Conservation (phyloP, 345 rosid species). For the Melaleuca quinquenervia region DNA sequence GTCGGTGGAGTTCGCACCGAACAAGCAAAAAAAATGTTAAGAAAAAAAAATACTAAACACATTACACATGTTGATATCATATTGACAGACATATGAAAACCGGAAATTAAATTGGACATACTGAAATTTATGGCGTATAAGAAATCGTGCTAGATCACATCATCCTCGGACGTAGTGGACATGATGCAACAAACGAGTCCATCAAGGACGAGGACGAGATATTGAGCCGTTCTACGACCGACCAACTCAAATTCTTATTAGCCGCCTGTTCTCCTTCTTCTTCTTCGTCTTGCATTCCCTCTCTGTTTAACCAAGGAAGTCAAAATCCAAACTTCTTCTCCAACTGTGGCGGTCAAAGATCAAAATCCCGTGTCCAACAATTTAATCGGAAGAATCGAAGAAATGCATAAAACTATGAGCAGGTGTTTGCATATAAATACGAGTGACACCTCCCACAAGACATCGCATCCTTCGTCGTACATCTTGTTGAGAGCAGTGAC, state of each 20-base stretch:
- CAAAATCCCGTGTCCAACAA: not conserved
- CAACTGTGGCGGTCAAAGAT: too few species aligned
- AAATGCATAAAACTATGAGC: not conserved
- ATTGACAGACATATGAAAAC: not conserved
- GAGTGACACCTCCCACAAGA: not conserved
- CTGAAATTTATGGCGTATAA: not conserved
- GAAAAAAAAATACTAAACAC: not conserved
- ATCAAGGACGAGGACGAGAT: not conserved
- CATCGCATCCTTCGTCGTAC: not conserved
- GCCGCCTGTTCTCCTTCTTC: not conserved
- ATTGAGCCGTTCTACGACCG: not conserved
- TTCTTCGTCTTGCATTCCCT: too few species aligned
- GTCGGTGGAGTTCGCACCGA: not conserved
- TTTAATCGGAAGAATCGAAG: not conserved
- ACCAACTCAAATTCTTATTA: not conserved
- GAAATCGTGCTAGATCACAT: not conserved
- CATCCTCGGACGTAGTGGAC: not conserved
- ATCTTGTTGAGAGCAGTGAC: not conserved
- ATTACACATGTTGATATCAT: not conserved
- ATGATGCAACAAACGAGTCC: not conserved
- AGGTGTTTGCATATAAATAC: not conserved
- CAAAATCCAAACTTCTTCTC: too few species aligned
- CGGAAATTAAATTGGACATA: not conserved
- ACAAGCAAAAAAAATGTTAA: not conserved
- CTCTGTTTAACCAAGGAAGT: too few species aligned